Percentiles rank a stretch among this genome's conserved stretches.
Conservation (phyloP, 352 stramenopile genomes). For the Lagenidium giganteum region DNA sequence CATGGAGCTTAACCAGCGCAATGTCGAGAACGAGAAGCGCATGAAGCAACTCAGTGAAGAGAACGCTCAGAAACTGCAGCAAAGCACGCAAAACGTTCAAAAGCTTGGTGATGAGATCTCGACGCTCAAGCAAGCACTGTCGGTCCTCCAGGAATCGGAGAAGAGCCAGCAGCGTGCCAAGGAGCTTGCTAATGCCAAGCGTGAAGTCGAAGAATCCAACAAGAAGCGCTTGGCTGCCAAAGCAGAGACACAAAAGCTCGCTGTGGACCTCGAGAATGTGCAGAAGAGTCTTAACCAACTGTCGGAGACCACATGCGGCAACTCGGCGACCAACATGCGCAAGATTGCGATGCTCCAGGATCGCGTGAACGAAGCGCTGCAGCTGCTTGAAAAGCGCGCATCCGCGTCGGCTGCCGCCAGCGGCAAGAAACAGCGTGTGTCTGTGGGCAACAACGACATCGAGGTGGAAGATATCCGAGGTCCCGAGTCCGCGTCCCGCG, state of each 20-base stretch:
- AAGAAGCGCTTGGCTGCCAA: conserved; percentile 81
- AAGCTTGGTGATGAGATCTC: conserved; percentile 54
- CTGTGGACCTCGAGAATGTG: conserved; percentile 60
- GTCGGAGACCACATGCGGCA: too few species aligned
- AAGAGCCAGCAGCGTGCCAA: conserved; percentile 65
- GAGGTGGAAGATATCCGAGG: conserved; percentile 48
- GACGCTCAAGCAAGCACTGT: conserved; percentile 49
- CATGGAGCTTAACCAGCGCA: conserved; percentile 74
- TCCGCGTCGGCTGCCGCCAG: conserved; percentile 10
- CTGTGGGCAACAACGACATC: conserved; percentile 16
- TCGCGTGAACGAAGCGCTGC: conserved; percentile 60
- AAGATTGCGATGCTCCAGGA: conserved; percentile 59
- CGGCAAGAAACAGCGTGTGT: conserved; percentile 15
- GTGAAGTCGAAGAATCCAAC: conserved; percentile 74
- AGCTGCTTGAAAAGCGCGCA: conserved; percentile 60
- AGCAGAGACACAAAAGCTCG: conserved; percentile 74
- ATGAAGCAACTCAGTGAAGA: conserved; percentile 60
- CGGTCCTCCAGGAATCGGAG: conserved; percentile 60
- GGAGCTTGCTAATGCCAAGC: conserved; percentile 57
- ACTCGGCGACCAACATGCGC: conserved; percentile 45
- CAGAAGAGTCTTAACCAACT: conserved; percentile 60
- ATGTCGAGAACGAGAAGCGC: conserved; percentile 63
- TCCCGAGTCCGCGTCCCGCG: conserved; percentile 24
- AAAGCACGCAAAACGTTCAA: conserved; percentile 36
- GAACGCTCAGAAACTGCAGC: conserved; percentile 36